These are phyloP conservation scores for Leptosphaerulina australis DNA, from an alignment of 2,329 filamentous ascomycete species.

Conservation along the genomic window DNA sequence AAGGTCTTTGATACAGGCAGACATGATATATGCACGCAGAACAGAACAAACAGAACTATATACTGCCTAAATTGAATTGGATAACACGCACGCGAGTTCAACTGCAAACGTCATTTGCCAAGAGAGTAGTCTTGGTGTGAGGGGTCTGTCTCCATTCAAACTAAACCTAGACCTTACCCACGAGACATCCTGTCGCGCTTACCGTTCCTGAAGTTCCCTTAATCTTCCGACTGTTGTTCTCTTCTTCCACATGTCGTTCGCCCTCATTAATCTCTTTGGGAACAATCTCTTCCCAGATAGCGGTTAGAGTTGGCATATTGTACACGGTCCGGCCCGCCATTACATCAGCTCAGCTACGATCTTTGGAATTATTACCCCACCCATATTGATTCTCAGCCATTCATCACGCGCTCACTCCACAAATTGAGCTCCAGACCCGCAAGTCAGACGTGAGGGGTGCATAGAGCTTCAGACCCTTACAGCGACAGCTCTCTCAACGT, in stretches of 20 bases:
- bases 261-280: conserved; percentile 40
- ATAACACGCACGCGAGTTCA: not conserved
- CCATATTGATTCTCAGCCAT: conserved; percentile 21
- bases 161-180: conserved; percentile 24
- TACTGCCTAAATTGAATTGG: not conserved
- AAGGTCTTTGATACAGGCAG: not conserved
- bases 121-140: conserved; percentile 15
- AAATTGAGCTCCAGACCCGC: conserved; percentile 16
- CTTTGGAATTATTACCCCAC: conserved; percentile 34
- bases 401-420: conserved; percentile 30
- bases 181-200: conserved; percentile 44
- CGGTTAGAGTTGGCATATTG: conserved; percentile 36
- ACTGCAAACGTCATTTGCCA: conserved; percentile 15
- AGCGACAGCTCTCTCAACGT: conserved; percentile 15
- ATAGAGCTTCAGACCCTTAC: conserved; percentile 15
- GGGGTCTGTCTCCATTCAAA: conserved; percentile 25
- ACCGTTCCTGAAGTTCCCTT: conserved; percentile 32
- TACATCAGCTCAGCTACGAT: conserved; percentile 27
- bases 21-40: too few relatives aligned
- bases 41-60: too few relatives aligned
- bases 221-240: conserved; percentile 19
- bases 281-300: conserved; percentile 48
- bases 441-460: conserved; percentile 11
- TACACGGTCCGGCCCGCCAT: conserved; percentile 34
- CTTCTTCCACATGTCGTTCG: conserved; percentile 46